phyloP scores from a whole-genome alignment of 257 asterid species.

The Rehmannia glutinosa region DNA sequence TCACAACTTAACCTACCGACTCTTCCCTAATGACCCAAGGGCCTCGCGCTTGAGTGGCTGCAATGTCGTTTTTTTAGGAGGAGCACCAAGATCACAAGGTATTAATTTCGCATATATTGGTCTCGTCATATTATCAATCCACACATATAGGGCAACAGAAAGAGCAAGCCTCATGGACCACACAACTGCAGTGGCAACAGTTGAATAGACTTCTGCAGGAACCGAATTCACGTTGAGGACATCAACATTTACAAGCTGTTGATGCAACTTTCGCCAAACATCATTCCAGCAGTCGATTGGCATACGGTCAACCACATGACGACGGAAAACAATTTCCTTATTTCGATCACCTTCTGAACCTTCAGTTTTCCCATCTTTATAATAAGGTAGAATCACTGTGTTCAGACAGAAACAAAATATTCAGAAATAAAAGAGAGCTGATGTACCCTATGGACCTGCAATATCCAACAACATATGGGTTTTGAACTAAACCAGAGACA shows the following conservation, averaged over 20 bases:
- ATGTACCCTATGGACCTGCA: background rate
- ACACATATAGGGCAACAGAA: slow-evolving; percentile 66
- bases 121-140: slow-evolving; percentile 81
- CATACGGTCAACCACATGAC: slow-evolving; percentile 88
- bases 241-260: slow-evolving; percentile 89
- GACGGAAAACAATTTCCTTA: slow-evolving; percentile 65
- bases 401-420: slow-evolving; percentile 17
- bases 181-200: slow-evolving; percentile 85
- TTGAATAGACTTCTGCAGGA: slow-evolving; percentile 74
- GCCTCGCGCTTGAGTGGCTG: slow-evolving; percentile 57
- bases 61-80: slow-evolving; percentile 50
- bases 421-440: background rate
- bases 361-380: slow-evolving; percentile 55
- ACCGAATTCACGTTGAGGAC: slow-evolving; percentile 69
- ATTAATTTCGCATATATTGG: slow-evolving; percentile 85
- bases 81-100: slow-evolving; percentile 90
- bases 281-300: slow-evolving; percentile 98
- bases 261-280: slow-evolving; percentile 96
- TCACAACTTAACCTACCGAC: slow-evolving; percentile 57
- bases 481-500: slow-evolving; percentile 12
- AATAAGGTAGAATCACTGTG: slow-evolving; percentile 84
- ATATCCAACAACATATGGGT: background rate
- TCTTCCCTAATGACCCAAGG: slow-evolving; percentile 95
- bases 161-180: slow-evolving; percentile 99
- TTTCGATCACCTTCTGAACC: slow-evolving; percentile 36